A percentile compares a stretch with the other conserved stretches of the same genome.
Conservation (phyloP, 108 stramenopile genomes). For the Asterionellopsis glacialis region DNA sequence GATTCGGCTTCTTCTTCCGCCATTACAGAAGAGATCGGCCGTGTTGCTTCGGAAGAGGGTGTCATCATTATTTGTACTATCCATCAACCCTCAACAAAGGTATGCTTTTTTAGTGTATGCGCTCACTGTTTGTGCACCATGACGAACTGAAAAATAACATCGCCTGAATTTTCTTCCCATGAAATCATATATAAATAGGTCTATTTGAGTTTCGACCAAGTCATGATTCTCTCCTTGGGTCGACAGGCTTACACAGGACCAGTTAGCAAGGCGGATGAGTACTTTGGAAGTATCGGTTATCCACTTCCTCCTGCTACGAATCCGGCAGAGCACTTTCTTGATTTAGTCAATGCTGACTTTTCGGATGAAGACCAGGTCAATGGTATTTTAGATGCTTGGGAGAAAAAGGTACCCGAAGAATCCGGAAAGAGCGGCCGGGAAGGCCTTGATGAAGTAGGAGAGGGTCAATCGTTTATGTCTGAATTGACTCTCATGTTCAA, state of each 20-base stretch:
- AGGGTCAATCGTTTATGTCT: too few species aligned
- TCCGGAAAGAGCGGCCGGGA: background rate
- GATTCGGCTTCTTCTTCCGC: constrained; percentile 24
- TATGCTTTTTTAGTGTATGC: too few species aligned
- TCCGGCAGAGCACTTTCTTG: constrained; percentile 30
- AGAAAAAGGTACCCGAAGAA: background rate
- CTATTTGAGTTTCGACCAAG: constrained; percentile 41
- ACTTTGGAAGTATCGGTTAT: constrained; percentile 28
- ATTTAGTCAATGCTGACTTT: constrained; percentile 24
- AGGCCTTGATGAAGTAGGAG: background rate
- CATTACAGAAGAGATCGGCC: constrained; percentile 18
- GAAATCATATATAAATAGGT: too few species aligned
- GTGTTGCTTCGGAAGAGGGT: constrained; percentile 38
- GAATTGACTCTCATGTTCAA: constrained; percentile 22
- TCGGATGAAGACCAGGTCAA: constrained; percentile 9
- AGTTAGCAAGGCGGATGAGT: constrained; percentile 7
- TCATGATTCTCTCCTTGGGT: constrained; percentile 48
- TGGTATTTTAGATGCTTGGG: constrained; percentile 15
- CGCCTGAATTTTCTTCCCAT: too few species aligned
- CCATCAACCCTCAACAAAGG: constrained; percentile 58
- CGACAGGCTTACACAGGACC: constrained; percentile 29
- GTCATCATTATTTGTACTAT: constrained; percentile 47
- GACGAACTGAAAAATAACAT: too few species aligned
- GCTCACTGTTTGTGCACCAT: too few species aligned
- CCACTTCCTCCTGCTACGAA: constrained; percentile 24